Percentiles rank a stretch among this genome's conserved stretches.
phyloP scores from a whole-genome alignment of 768 basidiomycete species.

The Naganishia antarctica region DNA sequence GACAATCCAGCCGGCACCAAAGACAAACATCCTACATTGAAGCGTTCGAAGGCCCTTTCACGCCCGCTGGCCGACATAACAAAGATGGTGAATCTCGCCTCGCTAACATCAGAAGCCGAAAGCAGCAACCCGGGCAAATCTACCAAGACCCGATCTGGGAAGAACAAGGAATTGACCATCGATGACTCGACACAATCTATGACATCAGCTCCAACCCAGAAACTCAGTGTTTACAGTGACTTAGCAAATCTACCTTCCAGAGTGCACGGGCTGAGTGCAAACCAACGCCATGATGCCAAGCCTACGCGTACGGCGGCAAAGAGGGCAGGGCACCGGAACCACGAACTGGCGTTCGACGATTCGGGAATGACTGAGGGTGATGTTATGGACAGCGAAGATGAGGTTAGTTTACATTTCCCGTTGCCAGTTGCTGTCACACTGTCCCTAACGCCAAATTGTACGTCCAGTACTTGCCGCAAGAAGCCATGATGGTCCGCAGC shows the following conservation, averaged over 20 bases:
- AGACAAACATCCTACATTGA: conserved; percentile 18
- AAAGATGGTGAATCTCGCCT: conserved; percentile 1
- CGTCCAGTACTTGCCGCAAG: no score
- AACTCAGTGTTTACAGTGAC: background rate
- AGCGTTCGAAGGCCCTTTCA: conserved; percentile 19
- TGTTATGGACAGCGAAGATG: background rate
- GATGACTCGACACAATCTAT: background rate
- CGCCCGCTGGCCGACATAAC: conserved; percentile 11
- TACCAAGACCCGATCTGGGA: background rate
- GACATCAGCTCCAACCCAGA: background rate
- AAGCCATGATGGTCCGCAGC: no score
- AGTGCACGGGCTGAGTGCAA: background rate
- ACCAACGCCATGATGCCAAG: no score
- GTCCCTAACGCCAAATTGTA: no score
- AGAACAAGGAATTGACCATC: no score
- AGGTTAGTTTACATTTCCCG: no score
- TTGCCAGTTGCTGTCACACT: no score
- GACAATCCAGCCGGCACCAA: no score
- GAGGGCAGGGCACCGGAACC: background rate
- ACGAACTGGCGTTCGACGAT: conserved; percentile 4
- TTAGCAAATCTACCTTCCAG: no score
- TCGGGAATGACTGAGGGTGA: background rate
- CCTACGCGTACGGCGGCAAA: background rate
- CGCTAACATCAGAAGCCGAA: background rate
- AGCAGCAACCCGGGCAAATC: background rate